Conservation (phyloP, 2,329 filamentous ascomycete genomes). For the Gnomoniopsis sp. region DNA sequence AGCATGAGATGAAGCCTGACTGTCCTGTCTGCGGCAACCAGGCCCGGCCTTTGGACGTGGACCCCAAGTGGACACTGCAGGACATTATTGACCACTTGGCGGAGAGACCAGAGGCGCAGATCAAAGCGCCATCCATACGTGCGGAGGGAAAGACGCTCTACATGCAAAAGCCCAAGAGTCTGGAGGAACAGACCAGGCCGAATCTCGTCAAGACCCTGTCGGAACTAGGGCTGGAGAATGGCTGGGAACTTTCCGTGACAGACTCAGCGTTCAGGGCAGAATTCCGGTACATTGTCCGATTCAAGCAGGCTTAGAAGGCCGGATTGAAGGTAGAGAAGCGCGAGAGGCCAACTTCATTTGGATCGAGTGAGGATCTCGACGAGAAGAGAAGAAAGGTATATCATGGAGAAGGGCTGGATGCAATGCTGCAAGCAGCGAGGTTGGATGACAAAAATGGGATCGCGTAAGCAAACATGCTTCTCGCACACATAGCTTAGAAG, state of each 20-base stretch:
- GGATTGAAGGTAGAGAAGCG: background rate
- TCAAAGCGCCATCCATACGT: conserved; percentile 89
- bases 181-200: conserved; percentile 79
- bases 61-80: conserved; percentile 69
- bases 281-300: conserved; percentile 54
- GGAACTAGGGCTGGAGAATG: conserved; percentile 69
- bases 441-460: background rate
- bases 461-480: background rate
- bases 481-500: background rate
- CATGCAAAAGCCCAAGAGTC: conserved; percentile 75
- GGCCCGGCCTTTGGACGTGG: conserved; percentile 70
- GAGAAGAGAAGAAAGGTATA: conserved; percentile 1
- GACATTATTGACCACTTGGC: conserved; percentile 84
- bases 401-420: background rate
- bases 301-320: conserved; percentile 29
- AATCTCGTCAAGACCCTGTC: conserved; percentile 77
- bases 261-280: conserved; percentile 83
- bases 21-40: conserved; percentile 90
- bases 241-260: conserved; percentile 87
- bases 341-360: background rate
- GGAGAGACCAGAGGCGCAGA: conserved; percentile 79
- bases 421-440: background rate
- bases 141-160: conserved; percentile 80
- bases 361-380: background rate
- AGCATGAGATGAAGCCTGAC: conserved; percentile 89